These are phyloP conservation scores for Parafenestella ontariensis DNA, from an alignment of 2,329 filamentous ascomycete species.

Conservation along the genomic window DNA sequence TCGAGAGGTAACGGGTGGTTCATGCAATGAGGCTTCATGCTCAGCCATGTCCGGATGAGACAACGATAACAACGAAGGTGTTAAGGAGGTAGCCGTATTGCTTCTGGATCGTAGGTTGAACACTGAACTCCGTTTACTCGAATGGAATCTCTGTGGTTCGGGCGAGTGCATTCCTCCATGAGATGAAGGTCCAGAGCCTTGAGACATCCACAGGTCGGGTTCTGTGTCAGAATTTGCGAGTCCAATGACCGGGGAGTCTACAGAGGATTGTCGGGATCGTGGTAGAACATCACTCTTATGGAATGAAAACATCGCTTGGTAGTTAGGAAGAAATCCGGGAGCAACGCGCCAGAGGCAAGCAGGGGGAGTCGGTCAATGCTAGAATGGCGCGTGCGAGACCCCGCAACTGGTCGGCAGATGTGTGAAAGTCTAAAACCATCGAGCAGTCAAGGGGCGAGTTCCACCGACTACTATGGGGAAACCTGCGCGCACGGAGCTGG, in stretches of 20 bases:
- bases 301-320: slow-evolving; percentile 44
- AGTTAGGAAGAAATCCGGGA: slow-evolving; percentile 14
- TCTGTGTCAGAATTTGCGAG: slow-evolving; percentile 28
- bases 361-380: slow-evolving; percentile 32
- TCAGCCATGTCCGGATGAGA: slow-evolving; percentile 32
- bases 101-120: slow-evolving; percentile 48
- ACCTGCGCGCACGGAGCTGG: slow-evolving; percentile 32
- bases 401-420: slow-evolving; percentile 35
- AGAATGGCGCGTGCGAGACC: slow-evolving; percentile 29
- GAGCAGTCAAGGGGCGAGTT: slow-evolving; percentile 21
- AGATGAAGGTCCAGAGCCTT: slow-evolving; percentile 32
- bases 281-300: slow-evolving; percentile 42
- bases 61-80: slow-evolving; percentile 36
- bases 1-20: slow-evolving; percentile 34
- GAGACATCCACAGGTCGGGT: slow-evolving; percentile 34
- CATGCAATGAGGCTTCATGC: slow-evolving; percentile 27
- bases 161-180: slow-evolving; percentile 40
- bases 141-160: slow-evolving; percentile 32
- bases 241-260: slow-evolving; percentile 38
- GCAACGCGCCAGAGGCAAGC: slow-evolving; percentile 17
- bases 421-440: slow-evolving; percentile 35
- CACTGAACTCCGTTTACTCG: slow-evolving; percentile 43
- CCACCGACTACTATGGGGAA: slow-evolving; percentile 27
- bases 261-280: slow-evolving; percentile 43
- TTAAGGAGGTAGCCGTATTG: slow-evolving; percentile 46